These are phyloP conservation scores for Aphanomyces stellatus DNA, from an alignment of 352 stramenopile genomes.

Conservation along the genomic window DNA sequence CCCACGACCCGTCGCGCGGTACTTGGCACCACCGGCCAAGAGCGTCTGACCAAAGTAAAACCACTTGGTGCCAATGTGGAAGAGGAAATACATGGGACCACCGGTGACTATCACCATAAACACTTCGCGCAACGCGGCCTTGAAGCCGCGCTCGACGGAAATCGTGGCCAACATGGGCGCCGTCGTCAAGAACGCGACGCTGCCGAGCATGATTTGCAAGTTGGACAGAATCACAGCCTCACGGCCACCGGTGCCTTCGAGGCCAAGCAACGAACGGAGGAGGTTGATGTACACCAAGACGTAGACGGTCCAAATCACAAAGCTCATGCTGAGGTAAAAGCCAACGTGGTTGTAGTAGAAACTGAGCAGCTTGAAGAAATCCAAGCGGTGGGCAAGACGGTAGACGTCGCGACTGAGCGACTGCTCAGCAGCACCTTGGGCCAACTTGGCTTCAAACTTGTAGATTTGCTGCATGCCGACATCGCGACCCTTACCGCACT, in stretches of 20 bases:
- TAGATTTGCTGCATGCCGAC: conserved; percentile 99
- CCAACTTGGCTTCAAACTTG: conserved; percentile 99
- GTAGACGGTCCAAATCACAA: conserved; percentile 98
- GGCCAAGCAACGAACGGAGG: conserved; percentile 86
- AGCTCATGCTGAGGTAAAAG: conserved; percentile 96
- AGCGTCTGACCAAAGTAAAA: conserved; percentile 99
- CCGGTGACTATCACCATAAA: conserved; percentile 95
- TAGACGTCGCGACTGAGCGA: conserved; percentile 98
- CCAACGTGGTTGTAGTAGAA: conserved; percentile 99
- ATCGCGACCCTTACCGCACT: conserved; percentile 98
- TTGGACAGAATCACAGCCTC: conserved; percentile 91
- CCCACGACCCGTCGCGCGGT: conserved; percentile 95
- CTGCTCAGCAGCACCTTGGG: conserved; percentile 96
- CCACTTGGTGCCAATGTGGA: conserved; percentile 99
- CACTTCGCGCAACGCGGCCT: conserved; percentile 87
- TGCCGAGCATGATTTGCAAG: conserved; percentile 95
- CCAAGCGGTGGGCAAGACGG: conserved; percentile 93
- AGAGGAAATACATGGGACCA: conserved; percentile 98
- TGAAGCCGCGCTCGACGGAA: conserved; percentile 97
- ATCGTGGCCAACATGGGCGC: conserved; percentile 96
- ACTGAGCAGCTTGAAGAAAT: conserved; percentile 97
- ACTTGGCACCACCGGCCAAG: conserved; percentile 96
- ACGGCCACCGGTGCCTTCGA: conserved; percentile 78
- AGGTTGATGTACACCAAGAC: conserved; percentile 96
- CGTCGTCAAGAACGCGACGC: conserved; percentile 95